Conservation (phyloP, 345 rosid species). For the Eucalyptus victrix region DNA sequence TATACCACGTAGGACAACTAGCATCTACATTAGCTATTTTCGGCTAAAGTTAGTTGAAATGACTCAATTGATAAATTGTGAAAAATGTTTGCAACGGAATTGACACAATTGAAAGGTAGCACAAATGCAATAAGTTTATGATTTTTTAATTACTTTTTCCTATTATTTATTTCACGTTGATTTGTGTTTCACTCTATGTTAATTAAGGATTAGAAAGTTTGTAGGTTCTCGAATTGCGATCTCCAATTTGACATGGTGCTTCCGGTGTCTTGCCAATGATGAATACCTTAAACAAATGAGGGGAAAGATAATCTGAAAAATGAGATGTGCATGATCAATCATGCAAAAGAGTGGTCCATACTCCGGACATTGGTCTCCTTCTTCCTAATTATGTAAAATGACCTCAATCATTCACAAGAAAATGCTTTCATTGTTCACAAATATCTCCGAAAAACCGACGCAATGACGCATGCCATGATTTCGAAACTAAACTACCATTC, state of each 20-base stretch:
- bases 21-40: too few species aligned
- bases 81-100: too few species aligned
- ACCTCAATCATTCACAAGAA: not conserved
- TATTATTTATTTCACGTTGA: too few species aligned
- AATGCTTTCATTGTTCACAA: not conserved
- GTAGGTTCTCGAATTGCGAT: too few species aligned
- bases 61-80: too few species aligned
- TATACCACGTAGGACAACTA: too few species aligned
- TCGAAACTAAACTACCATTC: not conserved
- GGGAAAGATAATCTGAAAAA: not conserved
- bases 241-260: not conserved
- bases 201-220: too few species aligned
- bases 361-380: not conserved
- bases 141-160: too few species aligned
- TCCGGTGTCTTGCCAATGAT: not conserved
- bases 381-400: not conserved
- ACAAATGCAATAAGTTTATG: too few species aligned
- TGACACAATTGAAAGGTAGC: too few species aligned
- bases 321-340: not conserved
- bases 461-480: not conserved
- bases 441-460: not conserved
- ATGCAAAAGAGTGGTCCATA: not conserved
- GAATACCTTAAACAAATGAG: not conserved
- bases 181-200: too few species aligned
- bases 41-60: too few species aligned